phyloP scores from a whole-genome alignment of 192 early-diverging fungal genomes.

The Coemansia sp. region DNA sequence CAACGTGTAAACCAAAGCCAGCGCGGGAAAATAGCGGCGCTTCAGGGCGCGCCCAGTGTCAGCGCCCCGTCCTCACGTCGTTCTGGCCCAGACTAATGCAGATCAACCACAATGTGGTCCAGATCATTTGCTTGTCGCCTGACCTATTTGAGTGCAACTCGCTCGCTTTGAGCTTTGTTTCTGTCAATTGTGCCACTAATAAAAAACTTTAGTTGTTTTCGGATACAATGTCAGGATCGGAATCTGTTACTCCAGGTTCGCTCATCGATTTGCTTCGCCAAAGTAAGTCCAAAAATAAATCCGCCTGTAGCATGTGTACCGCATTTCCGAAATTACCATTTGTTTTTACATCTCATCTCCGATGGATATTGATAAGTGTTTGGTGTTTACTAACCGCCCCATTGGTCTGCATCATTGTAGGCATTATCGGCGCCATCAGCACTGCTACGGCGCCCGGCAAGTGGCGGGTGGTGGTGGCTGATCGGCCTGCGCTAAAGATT shows the following conservation, averaged over 20 bases:
- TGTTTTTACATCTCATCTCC: slow-evolving; percentile 5
- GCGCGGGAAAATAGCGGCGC: no score
- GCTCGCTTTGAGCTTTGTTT: no score
- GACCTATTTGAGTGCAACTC: no score
- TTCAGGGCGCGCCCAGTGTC: no score
- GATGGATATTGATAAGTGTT: not conserved
- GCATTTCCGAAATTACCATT: not conserved
- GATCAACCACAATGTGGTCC: slow-evolving; percentile 2
- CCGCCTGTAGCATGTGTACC: not conserved
- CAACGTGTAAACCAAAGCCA: no score
- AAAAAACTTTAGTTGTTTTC: not conserved
- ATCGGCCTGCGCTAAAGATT: slow-evolving; percentile 48
- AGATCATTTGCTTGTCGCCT: not conserved
- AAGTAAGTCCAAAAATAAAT: slow-evolving; percentile 18
- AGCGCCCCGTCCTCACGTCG: no score
- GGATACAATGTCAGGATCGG: not conserved
- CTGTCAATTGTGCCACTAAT: no score
- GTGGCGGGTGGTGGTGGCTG: slow-evolving; percentile 55
- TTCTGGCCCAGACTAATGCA: slow-evolving; percentile 11
- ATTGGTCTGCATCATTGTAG: slow-evolving; percentile 17
- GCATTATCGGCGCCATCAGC: slow-evolving; percentile 45
- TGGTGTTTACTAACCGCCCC: not conserved
- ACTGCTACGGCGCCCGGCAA: slow-evolving; percentile 27
- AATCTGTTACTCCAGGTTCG: slow-evolving; percentile 14
- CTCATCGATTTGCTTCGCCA: slow-evolving; percentile 43